phyloP scores from a whole-genome alignment of 2,329 filamentous ascomycete species.

The Exutisphaerella laricina region DNA sequence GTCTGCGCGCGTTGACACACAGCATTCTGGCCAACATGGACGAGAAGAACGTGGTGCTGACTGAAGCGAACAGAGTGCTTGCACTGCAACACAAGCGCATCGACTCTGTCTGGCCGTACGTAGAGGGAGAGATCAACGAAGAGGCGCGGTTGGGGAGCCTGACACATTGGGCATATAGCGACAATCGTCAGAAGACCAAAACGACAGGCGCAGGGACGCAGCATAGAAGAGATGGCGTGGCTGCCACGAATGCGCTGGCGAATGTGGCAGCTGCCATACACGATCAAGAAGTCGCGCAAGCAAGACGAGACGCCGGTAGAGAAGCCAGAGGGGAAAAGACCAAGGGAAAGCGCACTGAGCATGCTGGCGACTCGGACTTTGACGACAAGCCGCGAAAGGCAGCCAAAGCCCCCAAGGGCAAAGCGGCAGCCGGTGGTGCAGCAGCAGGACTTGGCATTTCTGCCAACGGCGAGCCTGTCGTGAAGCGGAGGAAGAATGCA shows the following conservation, averaged over 20 bases:
- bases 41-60: conserved; percentile 95
- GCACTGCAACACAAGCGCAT: conserved; percentile 78
- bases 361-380: conserved; percentile 66
- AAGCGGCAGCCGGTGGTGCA: conserved; percentile 43
- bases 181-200: conserved; percentile 58
- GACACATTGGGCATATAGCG: conserved; percentile 92
- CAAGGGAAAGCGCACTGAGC: conserved; percentile 58
- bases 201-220: conserved; percentile 58
- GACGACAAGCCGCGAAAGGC: conserved; percentile 68
- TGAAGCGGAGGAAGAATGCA: conserved; percentile 78
- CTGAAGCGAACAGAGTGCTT: conserved; percentile 84
- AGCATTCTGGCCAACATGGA: conserved; percentile 87
- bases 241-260: conserved; percentile 61
- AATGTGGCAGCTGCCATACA: conserved; percentile 69
- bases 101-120: conserved; percentile 78
- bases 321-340: conserved; percentile 62
- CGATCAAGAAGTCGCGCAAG: conserved; percentile 73
- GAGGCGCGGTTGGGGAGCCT: conserved; percentile 89
- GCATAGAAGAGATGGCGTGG: conserved; percentile 66
- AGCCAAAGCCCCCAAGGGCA: conserved; percentile 56
- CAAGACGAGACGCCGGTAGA: conserved; percentile 73
- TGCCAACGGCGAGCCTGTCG: conserved; percentile 55
- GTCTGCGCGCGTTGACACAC: conserved; percentile 70
- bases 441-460: conserved; percentile 55
- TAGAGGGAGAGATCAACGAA: conserved; percentile 86